Conservation (phyloP, 805 yeast species). For the Yarrowia yakushimensis region DNA sequence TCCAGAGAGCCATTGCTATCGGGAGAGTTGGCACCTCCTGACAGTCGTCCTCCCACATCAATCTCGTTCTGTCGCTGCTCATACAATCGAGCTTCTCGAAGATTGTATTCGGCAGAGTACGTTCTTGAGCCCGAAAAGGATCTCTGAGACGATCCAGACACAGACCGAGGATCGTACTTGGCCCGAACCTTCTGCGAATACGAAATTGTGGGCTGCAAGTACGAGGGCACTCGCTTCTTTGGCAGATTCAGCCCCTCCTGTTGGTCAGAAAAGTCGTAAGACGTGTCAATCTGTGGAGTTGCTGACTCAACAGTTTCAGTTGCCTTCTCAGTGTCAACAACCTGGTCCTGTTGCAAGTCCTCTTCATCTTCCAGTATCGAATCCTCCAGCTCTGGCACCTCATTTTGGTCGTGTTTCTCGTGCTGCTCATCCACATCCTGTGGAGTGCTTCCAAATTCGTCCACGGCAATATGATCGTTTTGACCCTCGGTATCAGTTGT, state of each 20-base stretch:
- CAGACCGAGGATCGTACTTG: constrained; percentile 8
- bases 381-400: not conserved
- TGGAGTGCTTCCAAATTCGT: not conserved
- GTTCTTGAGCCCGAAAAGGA: constrained; percentile 5
- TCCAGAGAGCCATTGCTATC: not conserved
- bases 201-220: constrained; percentile 18
- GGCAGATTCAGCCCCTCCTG: not conserved
- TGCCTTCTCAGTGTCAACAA: not conserved
- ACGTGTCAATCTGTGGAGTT: constrained; percentile 6
- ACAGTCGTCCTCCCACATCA: not conserved
- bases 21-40: not conserved
- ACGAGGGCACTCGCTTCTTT: constrained; percentile 20
- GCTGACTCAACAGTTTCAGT: not conserved
- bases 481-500: not conserved
- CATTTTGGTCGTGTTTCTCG: not conserved
- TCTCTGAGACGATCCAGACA: constrained; percentile 15
- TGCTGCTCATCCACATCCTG: not conserved
- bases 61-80: constrained; percentile 8
- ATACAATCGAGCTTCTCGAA: constrained; percentile 4
- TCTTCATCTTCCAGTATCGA: not conserved
- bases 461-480: not conserved
- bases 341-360: not conserved
- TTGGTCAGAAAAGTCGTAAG: constrained; percentile 3
- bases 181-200: constrained; percentile 10
- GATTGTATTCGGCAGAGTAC: constrained; percentile 6